Percentiles rank a stretch among this genome's conserved stretches.
phyloP scores from a whole-genome alignment of 768 basidiomycete species.

The Mycena vulgaris region DNA sequence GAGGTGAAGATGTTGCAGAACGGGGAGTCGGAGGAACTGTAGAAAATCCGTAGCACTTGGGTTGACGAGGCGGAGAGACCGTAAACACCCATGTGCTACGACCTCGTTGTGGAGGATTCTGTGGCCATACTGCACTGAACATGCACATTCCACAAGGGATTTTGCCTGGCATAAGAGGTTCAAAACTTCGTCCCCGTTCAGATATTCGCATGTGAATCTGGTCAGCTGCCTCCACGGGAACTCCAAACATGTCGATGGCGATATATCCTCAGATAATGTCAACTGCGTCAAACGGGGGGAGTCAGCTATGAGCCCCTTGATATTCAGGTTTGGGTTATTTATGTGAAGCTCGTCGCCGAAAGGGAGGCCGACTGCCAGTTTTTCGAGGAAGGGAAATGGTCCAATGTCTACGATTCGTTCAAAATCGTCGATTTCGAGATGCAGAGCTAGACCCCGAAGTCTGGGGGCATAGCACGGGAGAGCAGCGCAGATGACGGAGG shows the following conservation, averaged over 20 bases:
- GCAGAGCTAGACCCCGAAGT: not conserved
- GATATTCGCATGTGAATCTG: not conserved
- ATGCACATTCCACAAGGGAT: not conserved
- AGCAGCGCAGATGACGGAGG: not conserved
- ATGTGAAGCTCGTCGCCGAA: not conserved
- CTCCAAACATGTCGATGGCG: not conserved
- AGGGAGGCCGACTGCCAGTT: not conserved
- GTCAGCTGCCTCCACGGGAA: conserved; percentile 2
- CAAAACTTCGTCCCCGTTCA: not conserved
- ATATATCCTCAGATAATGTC: not conserved
- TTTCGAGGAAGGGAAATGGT: not conserved
- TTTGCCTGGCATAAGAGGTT: not conserved
- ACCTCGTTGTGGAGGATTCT: not conserved
- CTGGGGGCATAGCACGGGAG: not conserved
- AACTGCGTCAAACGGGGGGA: not conserved
- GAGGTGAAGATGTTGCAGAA: not conserved
- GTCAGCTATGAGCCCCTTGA: not conserved
- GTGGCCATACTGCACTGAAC: not conserved
- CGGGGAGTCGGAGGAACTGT: not conserved
- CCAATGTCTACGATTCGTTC: not conserved
- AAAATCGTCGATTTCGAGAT: not conserved
- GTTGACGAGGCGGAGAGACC: not conserved
- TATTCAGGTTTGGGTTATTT: not conserved
- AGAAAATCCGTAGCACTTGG: not conserved
- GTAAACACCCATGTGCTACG: not conserved